phyloP scores from a whole-genome alignment of 2,329 filamentous ascomycete species.

The Pseudohalonectria lignicola region DNA sequence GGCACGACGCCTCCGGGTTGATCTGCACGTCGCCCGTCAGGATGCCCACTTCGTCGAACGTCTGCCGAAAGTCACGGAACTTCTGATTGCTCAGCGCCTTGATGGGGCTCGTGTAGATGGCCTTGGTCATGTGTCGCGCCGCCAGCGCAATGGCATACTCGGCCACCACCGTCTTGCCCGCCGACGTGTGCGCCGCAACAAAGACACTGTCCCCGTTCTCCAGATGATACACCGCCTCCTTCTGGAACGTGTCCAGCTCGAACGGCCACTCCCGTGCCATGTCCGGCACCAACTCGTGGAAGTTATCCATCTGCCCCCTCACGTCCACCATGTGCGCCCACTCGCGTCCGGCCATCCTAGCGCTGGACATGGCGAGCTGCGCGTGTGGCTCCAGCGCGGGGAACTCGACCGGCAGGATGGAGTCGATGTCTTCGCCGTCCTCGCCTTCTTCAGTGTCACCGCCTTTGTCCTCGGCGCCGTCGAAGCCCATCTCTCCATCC shows the following conservation, averaged over 20 bases:
- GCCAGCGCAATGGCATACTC: conserved; percentile 96
- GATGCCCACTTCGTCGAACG: conserved; percentile 93
- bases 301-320: conserved; percentile 87
- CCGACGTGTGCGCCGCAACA: conserved; percentile 93
- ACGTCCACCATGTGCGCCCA: conserved; percentile 99
- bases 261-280: conserved; percentile 97
- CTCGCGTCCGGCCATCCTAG: conserved; percentile 68
- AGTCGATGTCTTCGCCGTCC: conserved; percentile 59
- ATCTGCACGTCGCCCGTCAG: conserved; percentile 97
- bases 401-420: conserved; percentile 83
- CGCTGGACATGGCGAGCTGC: conserved; percentile 58
- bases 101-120: conserved; percentile 97
- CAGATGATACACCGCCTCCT: conserved; percentile 94
- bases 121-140: conserved; percentile 98
- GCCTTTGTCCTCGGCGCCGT: conserved; percentile 41
- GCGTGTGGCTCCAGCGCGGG: conserved; percentile 79
- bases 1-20: conserved; percentile 89
- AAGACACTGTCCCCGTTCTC: conserved; percentile 97
- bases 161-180: conserved; percentile 94
- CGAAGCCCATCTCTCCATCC: conserved; percentile 14
- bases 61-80: conserved; percentile 84
- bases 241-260: conserved; percentile 95
- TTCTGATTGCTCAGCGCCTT: conserved; percentile 98
- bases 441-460: conserved; percentile 80
- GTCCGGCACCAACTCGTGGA: conserved; percentile 82